A percentile compares a stretch with the other conserved stretches of the same genome.
phyloP scores from a whole-genome alignment of 1,284 basidiomycete genomes.

The Apiotrichum montevideense region DNA sequence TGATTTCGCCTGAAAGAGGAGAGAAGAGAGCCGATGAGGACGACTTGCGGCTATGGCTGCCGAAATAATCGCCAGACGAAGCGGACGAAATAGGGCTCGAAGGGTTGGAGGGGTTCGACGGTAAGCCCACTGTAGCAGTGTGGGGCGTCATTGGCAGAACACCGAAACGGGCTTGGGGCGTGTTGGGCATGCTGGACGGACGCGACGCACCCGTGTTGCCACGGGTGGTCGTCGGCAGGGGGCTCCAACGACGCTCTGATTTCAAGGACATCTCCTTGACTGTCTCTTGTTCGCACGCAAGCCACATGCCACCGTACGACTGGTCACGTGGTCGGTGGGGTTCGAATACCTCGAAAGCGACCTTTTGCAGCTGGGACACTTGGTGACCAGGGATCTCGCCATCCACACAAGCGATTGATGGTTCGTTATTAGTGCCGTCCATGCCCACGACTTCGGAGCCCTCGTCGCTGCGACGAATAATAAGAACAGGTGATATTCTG shows the following conservation, averaged over 20 bases:
- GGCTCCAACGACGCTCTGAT: conserved; percentile 30
- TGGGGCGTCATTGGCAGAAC: conserved; percentile 46
- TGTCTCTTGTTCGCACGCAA: conserved; percentile 37
- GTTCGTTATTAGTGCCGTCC: conserved; percentile 42
- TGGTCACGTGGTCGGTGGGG: conserved; percentile 28
- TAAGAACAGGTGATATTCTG: conserved; percentile 82
- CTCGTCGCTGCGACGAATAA: conserved; percentile 89
- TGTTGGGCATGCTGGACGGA: conserved; percentile 33
- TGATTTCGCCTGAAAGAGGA: conserved; percentile 23
- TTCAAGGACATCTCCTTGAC: conserved; percentile 29
- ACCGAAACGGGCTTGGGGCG: conserved; percentile 34
- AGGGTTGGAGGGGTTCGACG: conserved; percentile 40
- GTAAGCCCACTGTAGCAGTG: conserved; percentile 23
- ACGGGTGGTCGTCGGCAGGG: conserved; percentile 13
- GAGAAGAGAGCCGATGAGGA: conserved; percentile 35
- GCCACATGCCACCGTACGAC: conserved; percentile 34
- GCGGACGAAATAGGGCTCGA: conserved; percentile 31
- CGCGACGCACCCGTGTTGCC: conserved; percentile 9
- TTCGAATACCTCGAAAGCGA: conserved; percentile 83
- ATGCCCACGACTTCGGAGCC: conserved; percentile 85
- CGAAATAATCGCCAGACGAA: conserved; percentile 39
- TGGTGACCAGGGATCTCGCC: conserved; percentile 89
- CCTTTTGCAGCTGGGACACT: conserved; percentile 88
- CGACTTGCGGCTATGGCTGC: conserved; percentile 34
- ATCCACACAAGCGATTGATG: conserved; percentile 53